phyloP scores from a whole-genome alignment of 345 rosid genomes.

The Mercurialis annua region DNA sequence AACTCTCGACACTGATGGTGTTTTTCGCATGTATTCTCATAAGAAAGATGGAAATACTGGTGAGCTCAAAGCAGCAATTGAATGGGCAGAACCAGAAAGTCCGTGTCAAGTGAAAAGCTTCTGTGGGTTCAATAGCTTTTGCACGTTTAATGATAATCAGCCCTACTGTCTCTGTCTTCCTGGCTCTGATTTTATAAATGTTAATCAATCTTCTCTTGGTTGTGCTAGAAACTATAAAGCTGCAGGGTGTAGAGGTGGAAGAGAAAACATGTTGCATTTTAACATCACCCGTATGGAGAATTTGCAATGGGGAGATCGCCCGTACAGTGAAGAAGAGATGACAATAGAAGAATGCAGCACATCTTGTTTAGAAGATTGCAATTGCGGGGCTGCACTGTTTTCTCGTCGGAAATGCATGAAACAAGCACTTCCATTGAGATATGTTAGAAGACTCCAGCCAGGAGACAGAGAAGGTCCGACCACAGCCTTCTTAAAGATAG shows the following conservation, averaged over 20 bases:
- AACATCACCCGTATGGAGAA: background rate
- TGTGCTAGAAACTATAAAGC: slow-evolving; percentile 3
- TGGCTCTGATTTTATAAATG: slow-evolving; percentile 15
- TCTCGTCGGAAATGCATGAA: background rate
- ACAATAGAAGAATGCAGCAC: slow-evolving; percentile 9
- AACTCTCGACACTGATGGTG: slow-evolving; percentile 2
- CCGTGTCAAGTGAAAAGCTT: slow-evolving; percentile 1
- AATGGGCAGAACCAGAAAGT: rapidly evolving
- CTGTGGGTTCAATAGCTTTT: slow-evolving; percentile 21
- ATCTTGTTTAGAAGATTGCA: slow-evolving; percentile 27
- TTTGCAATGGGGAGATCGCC: background rate
- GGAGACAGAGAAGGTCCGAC: background rate
- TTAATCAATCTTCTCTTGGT: background rate
- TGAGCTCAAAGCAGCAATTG: background rate
- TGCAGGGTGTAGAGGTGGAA: background rate
- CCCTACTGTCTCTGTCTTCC: slow-evolving; percentile 17
- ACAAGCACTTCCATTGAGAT: slow-evolving; percentile 3
- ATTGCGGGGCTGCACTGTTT: slow-evolving; percentile 20
- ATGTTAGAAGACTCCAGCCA: background rate
- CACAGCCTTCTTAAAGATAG: slow-evolving; percentile 1
- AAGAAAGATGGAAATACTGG: background rate
- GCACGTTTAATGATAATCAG: slow-evolving; percentile 1
- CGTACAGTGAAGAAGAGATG: background rate
- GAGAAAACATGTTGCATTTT: background rate
- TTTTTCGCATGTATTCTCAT: slow-evolving; percentile 17